A percentile compares a stretch with the other conserved stretches of the same genome.
Evolutionary conservation across 2,329 filamentous ascomycete species (phyloP).

Genomic region (Tolypocladium sp.): DNA sequence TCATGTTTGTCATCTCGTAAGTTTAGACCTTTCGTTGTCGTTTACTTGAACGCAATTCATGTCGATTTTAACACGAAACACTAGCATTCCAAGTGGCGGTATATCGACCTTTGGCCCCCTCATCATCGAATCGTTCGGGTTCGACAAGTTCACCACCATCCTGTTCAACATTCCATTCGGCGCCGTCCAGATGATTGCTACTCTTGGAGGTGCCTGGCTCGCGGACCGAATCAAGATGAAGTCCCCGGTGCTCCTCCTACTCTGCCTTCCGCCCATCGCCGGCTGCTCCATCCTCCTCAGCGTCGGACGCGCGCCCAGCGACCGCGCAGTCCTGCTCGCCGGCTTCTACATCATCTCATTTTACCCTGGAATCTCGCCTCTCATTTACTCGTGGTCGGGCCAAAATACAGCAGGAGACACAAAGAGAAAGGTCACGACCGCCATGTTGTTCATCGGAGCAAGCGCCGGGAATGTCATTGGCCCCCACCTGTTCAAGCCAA

Average conservation of each 20-base stretch:
- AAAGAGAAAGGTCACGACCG: conserved; percentile 58
- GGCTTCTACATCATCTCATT: conserved; percentile 53
- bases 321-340: conserved; percentile 40
- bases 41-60: no score
- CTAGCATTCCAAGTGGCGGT: conserved; percentile 23
- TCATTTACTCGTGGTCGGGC: conserved; percentile 52
- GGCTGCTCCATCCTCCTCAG: conserved; percentile 45
- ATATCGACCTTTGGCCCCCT: conserved; percentile 50
- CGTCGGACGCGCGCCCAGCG: conserved; percentile 32
- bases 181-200: conserved; percentile 48
- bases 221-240: conserved; percentile 48
- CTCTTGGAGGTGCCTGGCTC: conserved; percentile 45
- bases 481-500: conserved; percentile 53
- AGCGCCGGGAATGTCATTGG: conserved; percentile 59
- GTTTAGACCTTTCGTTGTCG: conserved; percentile 33
- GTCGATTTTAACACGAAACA: background rate
- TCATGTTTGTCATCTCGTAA: conserved; percentile 45
- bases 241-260: conserved; percentile 41
- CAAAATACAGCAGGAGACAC: conserved; percentile 61
- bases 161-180: conserved; percentile 54
- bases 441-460: conserved; percentile 54
- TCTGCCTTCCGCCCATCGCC: conserved; percentile 48
- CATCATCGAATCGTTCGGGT: conserved; percentile 51
- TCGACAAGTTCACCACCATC: conserved; percentile 46
- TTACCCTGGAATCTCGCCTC: conserved; percentile 41